Conservation (phyloP, 2,329 filamentous ascomycete genomes). For the Leptographium wingfieldii region DNA sequence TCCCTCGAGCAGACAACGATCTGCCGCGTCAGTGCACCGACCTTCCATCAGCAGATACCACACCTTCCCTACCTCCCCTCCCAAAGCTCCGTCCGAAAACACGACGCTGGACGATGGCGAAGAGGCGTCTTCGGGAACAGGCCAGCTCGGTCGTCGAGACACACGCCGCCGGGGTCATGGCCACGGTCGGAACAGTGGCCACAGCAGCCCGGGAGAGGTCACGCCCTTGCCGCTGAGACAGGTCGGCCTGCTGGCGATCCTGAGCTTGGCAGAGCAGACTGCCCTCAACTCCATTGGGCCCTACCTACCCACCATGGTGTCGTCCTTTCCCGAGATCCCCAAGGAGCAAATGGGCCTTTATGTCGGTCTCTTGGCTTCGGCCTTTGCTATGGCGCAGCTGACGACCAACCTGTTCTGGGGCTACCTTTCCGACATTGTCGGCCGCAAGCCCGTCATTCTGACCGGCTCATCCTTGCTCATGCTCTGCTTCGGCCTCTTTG, state of each 20-base stretch:
- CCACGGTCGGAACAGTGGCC: conserved; percentile 9
- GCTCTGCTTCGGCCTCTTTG: conserved; percentile 72
- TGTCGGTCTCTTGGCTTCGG: conserved; percentile 78
- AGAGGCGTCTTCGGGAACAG: conserved; percentile 8
- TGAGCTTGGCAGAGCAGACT: conserved; percentile 88
- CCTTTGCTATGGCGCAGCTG: conserved; percentile 87
- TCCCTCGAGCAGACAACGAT: conserved; percentile 23
- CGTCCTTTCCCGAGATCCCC: conserved; percentile 69
- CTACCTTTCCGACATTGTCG: conserved; percentile 66
- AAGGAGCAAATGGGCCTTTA: conserved; percentile 65
- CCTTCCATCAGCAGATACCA: conserved; percentile 54
- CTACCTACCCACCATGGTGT: conserved; percentile 87
- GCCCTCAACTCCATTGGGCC: conserved; percentile 93
- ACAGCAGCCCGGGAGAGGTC: conserved; percentile 23
- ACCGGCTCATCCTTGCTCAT: conserved; percentile 74
- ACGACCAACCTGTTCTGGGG: conserved; percentile 89
- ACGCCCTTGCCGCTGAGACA: conserved; percentile 75
- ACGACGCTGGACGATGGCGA: conserved; percentile 11
- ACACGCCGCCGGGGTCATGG: background rate
- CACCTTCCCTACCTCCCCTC: conserved; percentile 66
- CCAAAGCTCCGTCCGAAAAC: conserved; percentile 46
- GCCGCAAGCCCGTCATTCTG: conserved; percentile 71
- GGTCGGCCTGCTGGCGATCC: conserved; percentile 71
- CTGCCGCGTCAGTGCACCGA: conserved; percentile 31
- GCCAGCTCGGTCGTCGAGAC: background rate